Base-by-base conservation (phyloP, 164 flowering plant genomes). In the Vitis amurensis region DNA sequence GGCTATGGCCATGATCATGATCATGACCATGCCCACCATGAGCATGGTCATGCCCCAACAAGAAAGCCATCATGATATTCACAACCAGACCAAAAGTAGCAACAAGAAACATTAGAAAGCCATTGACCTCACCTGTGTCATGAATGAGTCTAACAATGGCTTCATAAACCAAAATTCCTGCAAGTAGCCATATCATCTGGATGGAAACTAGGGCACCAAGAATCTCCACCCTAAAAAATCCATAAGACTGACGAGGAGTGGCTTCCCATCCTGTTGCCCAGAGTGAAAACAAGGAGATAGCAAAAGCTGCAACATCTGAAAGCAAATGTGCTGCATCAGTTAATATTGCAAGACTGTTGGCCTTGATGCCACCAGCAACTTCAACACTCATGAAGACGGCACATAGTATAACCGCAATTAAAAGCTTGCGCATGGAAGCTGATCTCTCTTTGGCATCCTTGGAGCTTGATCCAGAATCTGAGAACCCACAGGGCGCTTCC, bases 231-330 rank as follows among this genome's bases (percentile, higher is more conserved):
- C 86, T 71, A 55, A 79, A 79, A 64, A 83, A 85, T 5, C 86
- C 88, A 66, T 79, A 85, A n/a, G 85, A 71, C 57, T 81, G 86
- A 55, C 81, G 83, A 2, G 85, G 83, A 10, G 76, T 85, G 9
- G 86, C 83, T 55, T 78, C 85, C 88, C 88, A 85, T 9, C 88
- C 79, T 50, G 86, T 70, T 11, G 83, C 85, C 86, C 86, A 83
- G 19, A 83, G 44, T 4, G 86, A 79, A 68, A 85, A 82, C 67
- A 85, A 63, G 17, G 88, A 85, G 56, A 85, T 81, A 5, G 85
- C 81, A 60, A 83, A 85, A 10, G 85, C 73, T 12, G 86, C 86
- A 73, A 85, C 84, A 69, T 82, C 88, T 31, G 86, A 74, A 23
- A 83, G 80, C 59, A 85, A 70, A 67, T 85, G 88, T 6, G 86